Evolutionary conservation across 352 stramenopile genomes (phyloP).

Genomic region (Globisporangium uncinulatum): DNA sequence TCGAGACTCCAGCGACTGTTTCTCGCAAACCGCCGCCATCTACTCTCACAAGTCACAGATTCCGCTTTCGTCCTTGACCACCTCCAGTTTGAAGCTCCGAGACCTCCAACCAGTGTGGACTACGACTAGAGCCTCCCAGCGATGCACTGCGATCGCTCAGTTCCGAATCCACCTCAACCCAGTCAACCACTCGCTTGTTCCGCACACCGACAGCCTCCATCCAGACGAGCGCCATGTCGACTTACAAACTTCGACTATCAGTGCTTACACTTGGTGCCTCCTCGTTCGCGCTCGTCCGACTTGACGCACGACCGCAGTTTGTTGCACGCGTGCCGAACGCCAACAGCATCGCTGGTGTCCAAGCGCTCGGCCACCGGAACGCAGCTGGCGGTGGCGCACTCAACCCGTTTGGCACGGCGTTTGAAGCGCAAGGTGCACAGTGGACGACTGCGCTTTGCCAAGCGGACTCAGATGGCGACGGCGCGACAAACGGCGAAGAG

Average conservation of each 20-base stretch:
- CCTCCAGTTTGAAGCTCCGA: neutral
- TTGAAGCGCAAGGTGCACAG: conserved; percentile 23
- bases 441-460: conserved; percentile 64
- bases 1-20: neutral
- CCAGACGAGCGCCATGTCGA: neutral
- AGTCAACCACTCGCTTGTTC: neutral
- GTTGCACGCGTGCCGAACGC: conserved; percentile 61
- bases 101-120: no score
- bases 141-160: no score
- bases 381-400: conserved; percentile 34
- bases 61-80: neutral
- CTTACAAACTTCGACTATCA: neutral
- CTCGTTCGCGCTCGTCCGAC: neutral
- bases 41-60: no score
- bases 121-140: no score
- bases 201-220: neutral
- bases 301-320: conserved; percentile 33
- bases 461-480: conserved; percentile 68
- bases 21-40: no score
- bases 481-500: conserved; percentile 85
- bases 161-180: no score
- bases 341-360: conserved; percentile 32
- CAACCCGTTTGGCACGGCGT: conserved; percentile 63
- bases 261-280: neutral
- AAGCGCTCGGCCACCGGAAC: conserved; percentile 52